Percentiles rank a stretch among this genome's conserved stretches.
These are phyloP conservation scores for Vickermania ingenoplastis DNA, from an alignment of 208 protist genomes.

Conservation along the genomic window DNA sequence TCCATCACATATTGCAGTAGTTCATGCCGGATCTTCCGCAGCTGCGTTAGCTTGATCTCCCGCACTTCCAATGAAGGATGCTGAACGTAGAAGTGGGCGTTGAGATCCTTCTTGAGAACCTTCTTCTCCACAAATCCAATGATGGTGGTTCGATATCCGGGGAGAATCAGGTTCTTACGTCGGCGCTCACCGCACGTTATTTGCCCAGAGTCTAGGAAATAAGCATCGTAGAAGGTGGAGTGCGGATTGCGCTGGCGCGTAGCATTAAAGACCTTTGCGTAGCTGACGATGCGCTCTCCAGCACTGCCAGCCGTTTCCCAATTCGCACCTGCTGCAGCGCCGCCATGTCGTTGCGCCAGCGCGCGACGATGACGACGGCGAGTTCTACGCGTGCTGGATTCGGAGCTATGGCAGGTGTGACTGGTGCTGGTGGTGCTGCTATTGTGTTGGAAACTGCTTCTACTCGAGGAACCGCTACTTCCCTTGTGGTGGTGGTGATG, in stretches of 20 bases:
- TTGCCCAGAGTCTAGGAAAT: constrained; percentile 72
- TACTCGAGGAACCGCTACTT: not conserved
- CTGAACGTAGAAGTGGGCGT: constrained; percentile 79
- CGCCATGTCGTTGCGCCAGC: constrained; percentile 1
- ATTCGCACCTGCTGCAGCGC: not conserved
- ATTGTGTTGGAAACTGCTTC: constrained; percentile 8
- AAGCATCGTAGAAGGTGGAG: constrained; percentile 59
- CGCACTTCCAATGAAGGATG: constrained; percentile 77
- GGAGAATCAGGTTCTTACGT: constrained; percentile 66
- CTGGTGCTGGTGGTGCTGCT: constrained; percentile 7
- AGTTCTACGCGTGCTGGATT: too few relatives aligned
- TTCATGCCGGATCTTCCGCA: constrained; percentile 59
- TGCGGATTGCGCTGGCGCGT: constrained; percentile 33
- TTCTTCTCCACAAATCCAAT: constrained; percentile 78
- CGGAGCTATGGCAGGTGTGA: constrained; percentile 8
- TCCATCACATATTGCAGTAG: constrained; percentile 65
- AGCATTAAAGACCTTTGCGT: constrained; percentile 50
- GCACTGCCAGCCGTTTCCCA: constrained; percentile 6
- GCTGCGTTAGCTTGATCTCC: constrained; percentile 75
- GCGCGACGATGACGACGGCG: too few relatives aligned
- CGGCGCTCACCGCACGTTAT: constrained; percentile 80
- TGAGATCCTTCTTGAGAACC: constrained; percentile 82
- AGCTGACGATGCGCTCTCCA: constrained; percentile 60
- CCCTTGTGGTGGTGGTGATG: constrained; percentile 3
- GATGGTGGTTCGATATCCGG: constrained; percentile 66